A percentile compares a stretch with the other conserved stretches of the same genome.
phyloP scores from a whole-genome alignment of 2,329 filamentous ascomycete genomes.

The Calonectria hongkongensis region DNA sequence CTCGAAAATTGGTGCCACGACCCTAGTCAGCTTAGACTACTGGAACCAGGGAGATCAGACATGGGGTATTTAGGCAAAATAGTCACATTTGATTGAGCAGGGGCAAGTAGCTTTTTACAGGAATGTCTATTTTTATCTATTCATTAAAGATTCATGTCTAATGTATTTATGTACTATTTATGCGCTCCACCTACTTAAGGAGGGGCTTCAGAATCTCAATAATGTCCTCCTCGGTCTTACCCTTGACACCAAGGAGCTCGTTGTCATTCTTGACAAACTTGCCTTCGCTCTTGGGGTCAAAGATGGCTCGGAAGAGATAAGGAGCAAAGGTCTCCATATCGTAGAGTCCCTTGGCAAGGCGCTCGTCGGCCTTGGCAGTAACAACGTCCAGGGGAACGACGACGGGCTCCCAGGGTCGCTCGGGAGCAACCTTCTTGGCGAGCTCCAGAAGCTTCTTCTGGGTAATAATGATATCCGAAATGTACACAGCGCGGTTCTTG shows the following conservation, averaged over 20 bases:
- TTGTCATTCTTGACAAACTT: constrained; percentile 64
- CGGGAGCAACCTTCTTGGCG: constrained; percentile 69
- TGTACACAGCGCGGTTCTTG: constrained; percentile 69
- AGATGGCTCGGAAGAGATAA: constrained; percentile 59
- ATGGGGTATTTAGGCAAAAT: neutral
- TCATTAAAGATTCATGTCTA: neutral
- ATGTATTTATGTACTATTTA: neutral
- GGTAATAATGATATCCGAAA: constrained; percentile 66
- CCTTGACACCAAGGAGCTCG: constrained; percentile 66
- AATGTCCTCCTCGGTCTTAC: constrained; percentile 63
- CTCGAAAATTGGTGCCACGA: neutral
- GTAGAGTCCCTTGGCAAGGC: constrained; percentile 56
- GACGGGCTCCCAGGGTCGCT: constrained; percentile 68
- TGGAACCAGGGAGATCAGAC: neutral
- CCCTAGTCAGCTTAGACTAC: neutral
- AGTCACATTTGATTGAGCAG: constrained; percentile 4
- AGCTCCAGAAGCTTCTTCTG: constrained; percentile 67
- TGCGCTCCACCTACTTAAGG: constrained; percentile 36
- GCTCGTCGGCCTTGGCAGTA: constrained; percentile 53
- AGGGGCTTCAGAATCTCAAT: constrained; percentile 55
- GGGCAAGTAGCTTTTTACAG: neutral
- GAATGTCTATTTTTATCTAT: neutral
- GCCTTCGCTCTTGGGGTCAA: constrained; percentile 57
- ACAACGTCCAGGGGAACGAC: constrained; percentile 56
- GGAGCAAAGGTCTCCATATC: constrained; percentile 56